These are phyloP conservation scores for Plasmodium gaboni DNA, from an alignment of 169 alveolate species.

Conservation along the genomic window DNA sequence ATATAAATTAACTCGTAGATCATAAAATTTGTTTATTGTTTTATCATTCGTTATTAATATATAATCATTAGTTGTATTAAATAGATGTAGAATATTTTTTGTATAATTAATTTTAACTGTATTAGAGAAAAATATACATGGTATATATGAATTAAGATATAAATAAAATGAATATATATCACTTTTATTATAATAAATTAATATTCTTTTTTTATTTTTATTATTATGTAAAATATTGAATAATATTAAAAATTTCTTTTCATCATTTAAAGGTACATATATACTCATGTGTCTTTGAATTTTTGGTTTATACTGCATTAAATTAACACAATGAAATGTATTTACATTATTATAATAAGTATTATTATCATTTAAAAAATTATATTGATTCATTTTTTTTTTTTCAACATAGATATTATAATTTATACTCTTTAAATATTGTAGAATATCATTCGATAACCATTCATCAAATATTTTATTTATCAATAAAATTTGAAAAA, in stretches of 20 bases:
- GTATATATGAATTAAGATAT: constrained; percentile 56
- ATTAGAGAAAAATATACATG: constrained; percentile 46
- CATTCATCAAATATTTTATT: constrained; percentile 54
- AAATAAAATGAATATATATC: constrained; percentile 55
- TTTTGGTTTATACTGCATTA: constrained; percentile 20
- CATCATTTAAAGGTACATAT: constrained; percentile 65
- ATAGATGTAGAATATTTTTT: constrained; percentile 21
- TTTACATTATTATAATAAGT: background rate
- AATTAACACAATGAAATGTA: constrained; percentile 19
- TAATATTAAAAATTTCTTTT: constrained; percentile 53
- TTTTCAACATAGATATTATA: constrained; percentile 14
- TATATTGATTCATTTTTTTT: background rate
- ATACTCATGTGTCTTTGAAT: constrained; percentile 35
- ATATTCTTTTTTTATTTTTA: constrained; percentile 24
- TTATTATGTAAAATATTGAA: constrained; percentile 31
- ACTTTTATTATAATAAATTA: constrained; percentile 61
- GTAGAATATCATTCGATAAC: constrained; percentile 33
- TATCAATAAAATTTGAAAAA: constrained; percentile 22
- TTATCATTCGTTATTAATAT: constrained; percentile 62
- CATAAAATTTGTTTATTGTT: constrained; percentile 16
- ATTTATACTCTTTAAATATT: constrained; percentile 31
- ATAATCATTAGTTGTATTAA: constrained; percentile 39
- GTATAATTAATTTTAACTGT: constrained; percentile 16
- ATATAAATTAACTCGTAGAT: constrained; percentile 19
- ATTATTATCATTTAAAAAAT: background rate